Conservation (phyloP, 257 asterid genomes). For the Nicotiana noctiflora region DNA sequence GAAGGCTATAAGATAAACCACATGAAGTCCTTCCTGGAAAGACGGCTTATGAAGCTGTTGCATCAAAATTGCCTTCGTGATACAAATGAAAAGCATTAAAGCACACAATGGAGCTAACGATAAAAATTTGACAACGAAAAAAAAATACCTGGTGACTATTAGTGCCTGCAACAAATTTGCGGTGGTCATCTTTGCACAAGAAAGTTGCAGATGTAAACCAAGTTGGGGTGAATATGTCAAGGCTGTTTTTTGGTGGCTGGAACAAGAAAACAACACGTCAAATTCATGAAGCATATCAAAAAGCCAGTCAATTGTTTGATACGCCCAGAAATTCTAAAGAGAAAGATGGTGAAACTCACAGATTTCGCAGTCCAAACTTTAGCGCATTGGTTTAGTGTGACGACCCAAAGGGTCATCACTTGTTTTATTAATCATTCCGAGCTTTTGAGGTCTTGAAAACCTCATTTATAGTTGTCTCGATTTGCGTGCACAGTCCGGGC, state of each 20-base stretch:
- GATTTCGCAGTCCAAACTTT: conserved; percentile 80
- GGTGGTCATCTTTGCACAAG: conserved; percentile 75
- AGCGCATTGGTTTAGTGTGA: conserved; percentile 26
- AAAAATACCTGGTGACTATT: conserved; percentile 65
- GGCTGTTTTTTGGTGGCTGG: conserved; percentile 79
- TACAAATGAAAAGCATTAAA: not conserved
- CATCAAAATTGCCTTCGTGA: not conserved
- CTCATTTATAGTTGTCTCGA: no score
- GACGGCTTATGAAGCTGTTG: not conserved
- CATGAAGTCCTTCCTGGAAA: not conserved
- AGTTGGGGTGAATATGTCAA: conserved; percentile 79
- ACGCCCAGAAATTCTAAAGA: not conserved
- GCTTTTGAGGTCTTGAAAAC: no score
- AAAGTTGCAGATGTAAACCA: conserved; percentile 86
- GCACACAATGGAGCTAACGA: not conserved
- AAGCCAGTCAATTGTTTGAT: not conserved
- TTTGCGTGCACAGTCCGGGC: no score
- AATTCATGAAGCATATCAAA: not conserved
- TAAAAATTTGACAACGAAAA: not conserved
- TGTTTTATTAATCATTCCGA: no score
- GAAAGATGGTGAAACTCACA: conserved; percentile 36
- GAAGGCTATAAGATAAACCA: not conserved
- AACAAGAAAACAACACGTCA: conserved; percentile 23
- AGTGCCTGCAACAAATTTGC: conserved; percentile 83
- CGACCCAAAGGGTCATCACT: no score